phyloP scores from a whole-genome alignment of 805 yeast genomes.

The Tetrapisispora nanseiensis region DNA sequence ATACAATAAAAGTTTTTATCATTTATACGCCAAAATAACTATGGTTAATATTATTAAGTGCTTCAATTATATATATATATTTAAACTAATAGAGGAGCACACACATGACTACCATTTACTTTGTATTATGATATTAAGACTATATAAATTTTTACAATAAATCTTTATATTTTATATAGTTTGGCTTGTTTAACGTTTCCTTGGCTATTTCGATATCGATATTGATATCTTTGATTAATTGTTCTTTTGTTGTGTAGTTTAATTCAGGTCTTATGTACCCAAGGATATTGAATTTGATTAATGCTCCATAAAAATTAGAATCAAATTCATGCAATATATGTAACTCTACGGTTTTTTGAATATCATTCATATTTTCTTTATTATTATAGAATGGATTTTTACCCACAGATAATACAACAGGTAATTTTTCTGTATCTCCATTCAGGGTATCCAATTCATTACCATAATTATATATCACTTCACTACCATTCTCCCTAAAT shows the following conservation, averaged over 20 bases:
- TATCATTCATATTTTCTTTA: slow-evolving; percentile 67
- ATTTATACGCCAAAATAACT: too few relatives aligned
- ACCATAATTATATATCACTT: slow-evolving; percentile 57
- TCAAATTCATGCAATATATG: slow-evolving; percentile 72
- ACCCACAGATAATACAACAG: slow-evolving; percentile 94
- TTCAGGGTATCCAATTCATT: slow-evolving; percentile 28
- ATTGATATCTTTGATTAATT: slow-evolving; percentile 73
- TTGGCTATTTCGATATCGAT: slow-evolving; percentile 64
- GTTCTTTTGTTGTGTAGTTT: slow-evolving; percentile 75
- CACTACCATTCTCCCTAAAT: slow-evolving; percentile 30
- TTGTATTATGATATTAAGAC: too few relatives aligned
- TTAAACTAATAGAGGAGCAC: too few relatives aligned
- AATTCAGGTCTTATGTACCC: slow-evolving; percentile 91
- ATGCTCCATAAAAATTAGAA: slow-evolving; percentile 72
- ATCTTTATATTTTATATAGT: slow-evolving; percentile 5
- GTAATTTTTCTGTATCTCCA: slow-evolving; percentile 42
- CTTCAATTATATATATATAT: too few relatives aligned
- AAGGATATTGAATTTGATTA: slow-evolving; percentile 54
- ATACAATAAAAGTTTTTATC: too few relatives aligned
- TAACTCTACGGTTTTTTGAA: slow-evolving; percentile 70
- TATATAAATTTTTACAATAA: slow-evolving; percentile 1
- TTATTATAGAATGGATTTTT: slow-evolving; percentile 90
- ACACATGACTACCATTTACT: too few relatives aligned
- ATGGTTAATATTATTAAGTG: too few relatives aligned
- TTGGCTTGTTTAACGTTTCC: slow-evolving; percentile 2